phyloP scores from a whole-genome alignment of 306 rosid genomes.

The Sophora flavescens region DNA sequence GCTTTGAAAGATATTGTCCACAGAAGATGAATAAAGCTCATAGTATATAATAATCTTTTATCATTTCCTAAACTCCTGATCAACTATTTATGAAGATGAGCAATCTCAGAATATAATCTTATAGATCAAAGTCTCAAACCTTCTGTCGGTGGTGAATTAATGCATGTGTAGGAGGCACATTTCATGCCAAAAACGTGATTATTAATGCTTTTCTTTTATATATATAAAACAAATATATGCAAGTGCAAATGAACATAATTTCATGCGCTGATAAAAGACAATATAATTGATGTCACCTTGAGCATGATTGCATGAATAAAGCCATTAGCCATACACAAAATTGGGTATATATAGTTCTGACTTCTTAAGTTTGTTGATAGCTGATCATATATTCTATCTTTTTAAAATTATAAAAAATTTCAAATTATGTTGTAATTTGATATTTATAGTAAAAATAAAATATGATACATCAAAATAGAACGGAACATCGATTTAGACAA shows the following conservation, averaged over 20 bases:
- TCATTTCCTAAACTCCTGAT: not conserved
- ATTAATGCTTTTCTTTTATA: not conserved
- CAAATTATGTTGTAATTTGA: too few species aligned
- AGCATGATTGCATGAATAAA: not conserved
- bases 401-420: too few species aligned
- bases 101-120: not conserved
- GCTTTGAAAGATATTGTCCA: not conserved
- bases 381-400: not conserved
- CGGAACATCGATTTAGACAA: too few species aligned
- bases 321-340: not conserved
- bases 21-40: not conserved
- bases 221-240: not conserved
- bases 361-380: too few species aligned
- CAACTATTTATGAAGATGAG: not conserved
- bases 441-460: too few species aligned
- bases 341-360: not conserved
- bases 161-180: not conserved
- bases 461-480: too few species aligned
- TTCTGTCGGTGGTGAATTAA: not conserved
- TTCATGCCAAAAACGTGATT: constrained; percentile 3
- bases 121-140: not conserved
- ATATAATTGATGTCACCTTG: not conserved
- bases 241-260: not conserved
- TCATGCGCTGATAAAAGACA: not conserved
- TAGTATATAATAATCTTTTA: not conserved